Evolutionary conservation across 345 rosid genomes (phyloP), one percentile per base, ranked within the genome.

Genomic region (Adansonia digitata): DNA sequence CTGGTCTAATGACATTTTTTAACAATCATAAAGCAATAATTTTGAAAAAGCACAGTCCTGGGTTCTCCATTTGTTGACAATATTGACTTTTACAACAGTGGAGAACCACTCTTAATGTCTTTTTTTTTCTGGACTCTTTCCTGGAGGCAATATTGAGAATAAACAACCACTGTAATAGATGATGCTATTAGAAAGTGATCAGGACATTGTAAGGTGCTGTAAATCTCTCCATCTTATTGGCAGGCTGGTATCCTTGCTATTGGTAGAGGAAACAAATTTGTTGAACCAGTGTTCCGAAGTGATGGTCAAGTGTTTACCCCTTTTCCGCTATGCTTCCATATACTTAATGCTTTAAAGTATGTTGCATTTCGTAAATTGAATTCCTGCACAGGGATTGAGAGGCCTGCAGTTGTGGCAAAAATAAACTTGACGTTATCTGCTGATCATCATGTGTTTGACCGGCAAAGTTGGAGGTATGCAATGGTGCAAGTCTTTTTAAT

Each of bases 221-320:
- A 72, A 61, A 39, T 65, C 4, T 56, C 20, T 9, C 40, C 61
- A 22, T 15, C 5, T 45, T 8, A 64, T 43, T 78, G 82, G 77
- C 89, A 95, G 98, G 86, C 96, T 69, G 97, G 96, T 77, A 95
- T 95, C 81, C 98, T 95, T 77, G 97, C 98, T 63, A 84, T 95
- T 63, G 98, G 98, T 72, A 87, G 98, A 81, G 98, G 99, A 81
- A 95, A 91, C 77, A 86, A 85, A 84, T 91, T 91, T 51, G 96
- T 95, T 59, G 94, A 92, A 82, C 86, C 94, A 56, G 78, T 85
- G 14, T 77, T 79, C 34, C 92, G 94, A 80, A 76, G 78, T 49
- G 98, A 92, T 26, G 99, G 94, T 95, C 70, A 88, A 85, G 80
- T 60, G 52, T 62, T 68, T 49, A 39, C 65, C 60, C 40, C 26